Evolutionary conservation across 2,329 filamentous ascomycete species (phyloP), one percentile per base, ranked within the genome.

Genomic region (Grosmannia huntii): DNA sequence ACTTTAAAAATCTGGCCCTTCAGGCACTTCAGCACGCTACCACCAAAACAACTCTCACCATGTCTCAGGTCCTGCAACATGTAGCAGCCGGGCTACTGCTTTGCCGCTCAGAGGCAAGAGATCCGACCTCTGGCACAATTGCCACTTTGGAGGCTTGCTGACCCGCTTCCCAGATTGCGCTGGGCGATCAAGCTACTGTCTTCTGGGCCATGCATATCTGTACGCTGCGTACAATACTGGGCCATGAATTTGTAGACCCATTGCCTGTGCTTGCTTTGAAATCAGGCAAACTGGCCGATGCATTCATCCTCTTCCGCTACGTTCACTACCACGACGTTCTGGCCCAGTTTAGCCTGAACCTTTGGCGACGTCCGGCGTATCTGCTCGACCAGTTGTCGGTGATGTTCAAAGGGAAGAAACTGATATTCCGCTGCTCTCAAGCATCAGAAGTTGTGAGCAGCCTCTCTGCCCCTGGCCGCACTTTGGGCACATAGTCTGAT

Each of bases 281-380:
- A n/a, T 38, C 27, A 44, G 59, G 64, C 51, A 23, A 67, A 14
- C n/a, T 23, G 7, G 25, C 25, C n/a, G 49, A 31, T 12, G 61
- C 60, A 25, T 48, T 55, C 14, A 53, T 68, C 23, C 58, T 67
- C 36, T 66, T 68, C 55, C 68, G 66, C 62, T 59, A 62, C n/a
- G 64, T 68, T 1, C 62, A 68, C 56, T 68, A 68, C 59, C 62
- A 68, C 56, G 64, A 67, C 56, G 64, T 66, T 2, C 56, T 68
- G 7, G 61, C 66, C 9, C 65, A 64, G 46, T 69, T 68, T 57
- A 62, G 62, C 19, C 53, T 65, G 1, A 60, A 54, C 48, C 64
- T 68, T 54, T 68, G 66, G 68, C 54, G 62, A 11, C 61, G 61
- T 12, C 58, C 60, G 4, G 23, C 51, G 0, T 59, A 61, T 3